These are phyloP conservation scores for Quillaja saponaria DNA, from an alignment of 306 rosid species.

Conservation along the genomic window DNA sequence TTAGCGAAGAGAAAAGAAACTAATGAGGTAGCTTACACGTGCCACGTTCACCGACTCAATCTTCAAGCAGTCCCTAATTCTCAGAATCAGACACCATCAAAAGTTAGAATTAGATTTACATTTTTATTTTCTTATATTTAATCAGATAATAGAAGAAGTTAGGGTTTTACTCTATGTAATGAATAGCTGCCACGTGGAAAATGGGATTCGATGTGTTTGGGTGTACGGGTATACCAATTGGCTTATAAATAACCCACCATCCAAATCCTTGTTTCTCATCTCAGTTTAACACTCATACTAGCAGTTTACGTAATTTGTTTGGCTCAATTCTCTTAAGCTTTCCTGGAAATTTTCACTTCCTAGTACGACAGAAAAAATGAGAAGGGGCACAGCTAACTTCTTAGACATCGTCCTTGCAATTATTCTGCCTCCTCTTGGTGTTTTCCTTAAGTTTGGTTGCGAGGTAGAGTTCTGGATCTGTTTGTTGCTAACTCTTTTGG, in stretches of 20 bases:
- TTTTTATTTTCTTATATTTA: not conserved
- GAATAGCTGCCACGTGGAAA: conserved; percentile 32
- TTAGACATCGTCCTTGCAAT: conserved; percentile 75
- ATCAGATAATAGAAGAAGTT: not conserved
- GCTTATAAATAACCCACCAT: conserved; percentile 26
- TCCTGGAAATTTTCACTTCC: not conserved
- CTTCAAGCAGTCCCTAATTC: conserved; percentile 19
- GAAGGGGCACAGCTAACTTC: conserved; percentile 48
- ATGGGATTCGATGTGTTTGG: not conserved
- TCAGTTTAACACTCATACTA: not conserved
- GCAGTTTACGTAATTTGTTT: not conserved
- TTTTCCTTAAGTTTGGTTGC: conserved; percentile 55
- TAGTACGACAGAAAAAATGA: conserved; percentile 29
- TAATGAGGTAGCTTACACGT: conserved; percentile 6
- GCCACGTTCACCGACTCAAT: conserved; percentile 2
- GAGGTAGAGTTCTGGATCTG: conserved; percentile 90
- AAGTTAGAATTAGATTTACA: not conserved
- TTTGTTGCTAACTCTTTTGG: conserved; percentile 63
- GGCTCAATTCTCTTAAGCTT: not conserved
- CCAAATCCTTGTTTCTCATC: not conserved
- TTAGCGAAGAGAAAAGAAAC: not conserved
- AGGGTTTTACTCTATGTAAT: too few species aligned
- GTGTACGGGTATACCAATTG: not conserved
- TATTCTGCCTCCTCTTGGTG: conserved; percentile 41
- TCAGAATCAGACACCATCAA: not conserved